Evolutionary conservation across 306 rosid species (phyloP).

Genomic region (Hippophae tibetana): DNA sequence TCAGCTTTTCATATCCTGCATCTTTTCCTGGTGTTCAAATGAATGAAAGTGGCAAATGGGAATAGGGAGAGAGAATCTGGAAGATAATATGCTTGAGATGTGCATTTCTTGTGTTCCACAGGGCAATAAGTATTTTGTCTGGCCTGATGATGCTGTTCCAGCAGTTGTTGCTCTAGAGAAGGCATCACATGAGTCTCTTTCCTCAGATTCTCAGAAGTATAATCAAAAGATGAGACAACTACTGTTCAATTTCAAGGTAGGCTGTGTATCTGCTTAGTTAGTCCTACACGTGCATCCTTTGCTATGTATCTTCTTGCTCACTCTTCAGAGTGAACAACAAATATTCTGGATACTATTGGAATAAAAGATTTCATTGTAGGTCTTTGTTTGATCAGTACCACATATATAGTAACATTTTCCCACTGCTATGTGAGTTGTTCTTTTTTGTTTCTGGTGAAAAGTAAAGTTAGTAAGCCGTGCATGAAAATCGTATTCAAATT

Average conservation of each 20-base stretch:
- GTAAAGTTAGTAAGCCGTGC: too few relatives aligned
- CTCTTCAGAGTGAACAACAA: too few relatives aligned
- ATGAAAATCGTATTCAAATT: too few relatives aligned
- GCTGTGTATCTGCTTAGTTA: slow-evolving; percentile 13
- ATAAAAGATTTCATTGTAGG: neutral
- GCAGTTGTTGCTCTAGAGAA: slow-evolving; percentile 73
- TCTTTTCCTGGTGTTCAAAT: slow-evolving; percentile 1
- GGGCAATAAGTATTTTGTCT: slow-evolving; percentile 49
- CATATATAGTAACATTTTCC: too few relatives aligned
- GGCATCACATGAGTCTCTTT: slow-evolving; percentile 56
- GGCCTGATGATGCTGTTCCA: slow-evolving; percentile 83
- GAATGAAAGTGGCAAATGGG: neutral
- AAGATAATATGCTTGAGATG: slow-evolving; percentile 5
- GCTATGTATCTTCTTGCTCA: neutral
- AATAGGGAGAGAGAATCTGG: neutral
- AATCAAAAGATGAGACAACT: slow-evolving; percentile 77
- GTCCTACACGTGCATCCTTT: neutral
- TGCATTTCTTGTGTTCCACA: slow-evolving; percentile 23
- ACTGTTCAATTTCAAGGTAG: slow-evolving; percentile 63
- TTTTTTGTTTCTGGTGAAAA: neutral
- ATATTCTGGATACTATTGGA: neutral
- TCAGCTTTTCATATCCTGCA: neutral
- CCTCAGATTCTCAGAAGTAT: slow-evolving; percentile 67
- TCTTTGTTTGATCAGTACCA: neutral
- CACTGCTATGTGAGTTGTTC: neutral